Evolutionary conservation across 371 early-diverging fungal genomes (phyloP), one percentile per base, ranked within the genome.

Genomic region (Mucor irregularis): DNA sequence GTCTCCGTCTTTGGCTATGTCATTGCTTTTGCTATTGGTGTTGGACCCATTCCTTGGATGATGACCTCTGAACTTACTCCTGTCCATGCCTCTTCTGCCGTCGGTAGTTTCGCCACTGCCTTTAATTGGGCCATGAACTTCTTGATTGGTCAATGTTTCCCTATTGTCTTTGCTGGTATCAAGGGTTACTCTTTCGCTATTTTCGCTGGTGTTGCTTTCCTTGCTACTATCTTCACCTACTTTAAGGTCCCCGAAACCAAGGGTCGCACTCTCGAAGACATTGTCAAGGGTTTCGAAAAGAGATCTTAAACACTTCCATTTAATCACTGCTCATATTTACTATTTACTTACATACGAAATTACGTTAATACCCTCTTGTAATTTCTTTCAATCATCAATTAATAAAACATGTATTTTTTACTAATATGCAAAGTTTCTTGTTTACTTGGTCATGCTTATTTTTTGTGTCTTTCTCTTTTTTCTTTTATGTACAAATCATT

Each of bases 21-120:
- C n/a, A 78, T 84, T 13, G 78, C 83, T 37, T 97, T 91, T 75
- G 90, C 90, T 30, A 69, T 95, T 30, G 97, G 93, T 4, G 59
- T 95, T 5, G 92, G 94, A 4, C 86, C 88, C 0, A 89, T 94
- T 47, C 90, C 93, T 7, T 93, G 92, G 90, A 69, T 90, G 58
- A 61, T 90, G 28, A 83, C 84, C 2, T 81, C 89, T 0, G 91
- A 91, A 54, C 50, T 92, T 42, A 74, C 89, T 35, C 89, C 90
- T 0, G 78, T 83, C 0, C 80, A 84, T n/a, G 68, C 87, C 1
- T 82, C 86, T 14, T 82, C 85, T 5, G 77, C 84, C 5, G 66
- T 73, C 16, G 73, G 73, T 30, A 64, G 71, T 1, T 40, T 86
- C 7, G 84, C 85, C 10, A 82, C 84, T 4, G 77, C 74, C 4